Evolutionary conservation across 1,284 basidiomycete genomes (phyloP).

Genomic region (Rhodotorula sp.): DNA sequence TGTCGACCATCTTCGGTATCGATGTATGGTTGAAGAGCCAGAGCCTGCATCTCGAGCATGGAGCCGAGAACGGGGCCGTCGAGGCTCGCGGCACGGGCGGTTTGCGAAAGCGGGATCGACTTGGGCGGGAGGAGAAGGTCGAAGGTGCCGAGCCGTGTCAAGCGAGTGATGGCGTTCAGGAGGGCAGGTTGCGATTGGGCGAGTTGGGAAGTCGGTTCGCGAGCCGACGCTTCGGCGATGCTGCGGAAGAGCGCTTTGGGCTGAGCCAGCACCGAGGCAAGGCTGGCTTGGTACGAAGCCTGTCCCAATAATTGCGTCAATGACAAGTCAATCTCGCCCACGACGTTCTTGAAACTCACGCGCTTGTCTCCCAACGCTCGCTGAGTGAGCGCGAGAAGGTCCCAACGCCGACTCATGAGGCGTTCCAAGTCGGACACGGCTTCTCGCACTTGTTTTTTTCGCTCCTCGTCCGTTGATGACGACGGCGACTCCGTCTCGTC

Average conservation of each 20-base stretch:
- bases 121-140: constrained; percentile 31
- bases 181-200: constrained; percentile 1
- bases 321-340: not conserved
- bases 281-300: constrained; percentile 28
- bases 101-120: constrained; percentile 6
- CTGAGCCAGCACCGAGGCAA: constrained; percentile 16
- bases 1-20: constrained; percentile 18
- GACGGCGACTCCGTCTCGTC: constrained; percentile 37
- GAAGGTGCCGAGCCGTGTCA: constrained; percentile 28
- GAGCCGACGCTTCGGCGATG: constrained; percentile 1
- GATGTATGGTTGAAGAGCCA: constrained; percentile 12
- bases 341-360: constrained; percentile 18
- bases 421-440: constrained; percentile 19
- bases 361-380: constrained; percentile 32
- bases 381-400: constrained; percentile 35
- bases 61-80: not conserved
- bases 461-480: constrained; percentile 37
- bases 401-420: constrained; percentile 23
- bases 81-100: not conserved
- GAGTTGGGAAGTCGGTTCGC: not conserved
- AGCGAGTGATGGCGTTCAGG: constrained; percentile 23
- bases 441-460: constrained; percentile 35
- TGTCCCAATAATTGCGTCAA: not conserved
- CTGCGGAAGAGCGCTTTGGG: not conserved
- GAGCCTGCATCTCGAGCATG: constrained; percentile 33